Conservation (phyloP, 2,329 filamentous ascomycete genomes). For the Plenodomus tracheiphilus region DNA sequence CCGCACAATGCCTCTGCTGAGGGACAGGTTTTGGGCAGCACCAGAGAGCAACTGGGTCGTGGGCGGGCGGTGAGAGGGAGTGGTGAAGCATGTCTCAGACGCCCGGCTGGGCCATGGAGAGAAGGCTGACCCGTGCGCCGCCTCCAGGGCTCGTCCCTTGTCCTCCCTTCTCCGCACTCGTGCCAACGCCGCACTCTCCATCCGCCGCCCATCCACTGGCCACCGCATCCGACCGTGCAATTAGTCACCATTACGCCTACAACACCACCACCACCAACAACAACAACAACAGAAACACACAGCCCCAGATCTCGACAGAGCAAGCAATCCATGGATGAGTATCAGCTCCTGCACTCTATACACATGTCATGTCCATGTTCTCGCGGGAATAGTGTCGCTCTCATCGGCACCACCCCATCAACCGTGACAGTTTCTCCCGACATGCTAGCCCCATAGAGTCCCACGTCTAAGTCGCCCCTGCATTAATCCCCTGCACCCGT, state of each 20-base stretch:
- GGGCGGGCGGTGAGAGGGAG: neutral
- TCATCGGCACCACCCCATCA: too few relatives aligned
- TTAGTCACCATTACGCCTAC: slow-evolving; percentile 5
- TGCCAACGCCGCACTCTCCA: slow-evolving; percentile 28
- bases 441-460: too few relatives aligned
- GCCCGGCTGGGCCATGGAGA: slow-evolving; percentile 10
- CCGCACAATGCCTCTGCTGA: neutral
- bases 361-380: too few relatives aligned
- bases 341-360: too few relatives aligned
- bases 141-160: slow-evolving; percentile 2
- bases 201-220: slow-evolving; percentile 11
- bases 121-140: slow-evolving; percentile 21
- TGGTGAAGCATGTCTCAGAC: neutral
- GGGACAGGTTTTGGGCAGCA: neutral
- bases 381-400: too few relatives aligned
- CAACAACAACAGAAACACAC: too few relatives aligned
- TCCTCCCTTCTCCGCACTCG: slow-evolving; percentile 25
- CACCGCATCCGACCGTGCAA: neutral
- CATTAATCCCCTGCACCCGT: neutral
- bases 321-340: too few relatives aligned
- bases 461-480: neutral
- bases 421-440: too few relatives aligned
- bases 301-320: too few relatives aligned
- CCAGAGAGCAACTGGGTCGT: neutral
- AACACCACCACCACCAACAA: too few relatives aligned